Evolutionary conservation across 257 asterid species (phyloP).

Genomic region (Cordia subcordata): DNA sequence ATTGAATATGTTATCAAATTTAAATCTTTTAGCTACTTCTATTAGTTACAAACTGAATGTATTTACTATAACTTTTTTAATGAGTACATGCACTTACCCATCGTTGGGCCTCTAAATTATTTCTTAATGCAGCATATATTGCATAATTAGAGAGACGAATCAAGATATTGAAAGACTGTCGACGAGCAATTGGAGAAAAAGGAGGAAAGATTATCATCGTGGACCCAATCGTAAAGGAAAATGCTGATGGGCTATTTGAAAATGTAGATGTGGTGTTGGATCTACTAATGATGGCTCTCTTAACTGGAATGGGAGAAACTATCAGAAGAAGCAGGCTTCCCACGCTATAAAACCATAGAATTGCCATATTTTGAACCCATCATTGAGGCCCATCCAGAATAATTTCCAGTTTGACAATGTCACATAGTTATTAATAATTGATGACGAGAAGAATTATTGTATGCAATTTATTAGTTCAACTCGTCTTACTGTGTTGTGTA

Average conservation of each 20-base stretch:
- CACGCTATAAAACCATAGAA: not conserved
- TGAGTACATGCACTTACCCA: too few species aligned
- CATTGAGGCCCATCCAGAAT: constrained; percentile 5
- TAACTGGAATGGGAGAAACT: not conserved
- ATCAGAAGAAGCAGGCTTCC: not conserved
- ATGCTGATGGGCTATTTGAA: not conserved
- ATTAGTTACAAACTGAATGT: too few species aligned
- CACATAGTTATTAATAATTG: too few species aligned
- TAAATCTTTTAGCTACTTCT: too few species aligned
- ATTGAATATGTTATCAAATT: too few species aligned
- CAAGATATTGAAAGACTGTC: constrained; percentile 1
- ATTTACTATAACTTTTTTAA: too few species aligned
- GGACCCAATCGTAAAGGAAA: not conserved
- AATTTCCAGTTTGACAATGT: not conserved
- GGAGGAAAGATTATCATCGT: not conserved
- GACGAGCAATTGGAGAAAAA: not conserved
- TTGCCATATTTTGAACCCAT: constrained; percentile 8
- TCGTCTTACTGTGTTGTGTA: too few species aligned
- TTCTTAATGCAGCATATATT: not conserved
- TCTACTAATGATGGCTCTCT: not conserved
- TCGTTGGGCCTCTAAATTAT: not conserved
- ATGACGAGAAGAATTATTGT: too few species aligned
- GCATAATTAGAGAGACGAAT: constrained; percentile 5
- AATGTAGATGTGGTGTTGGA: not conserved
- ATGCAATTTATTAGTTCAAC: too few species aligned